Evolutionary conservation across 176 grass and related monocot species (phyloP).

Genomic region (Areca catechu): DNA sequence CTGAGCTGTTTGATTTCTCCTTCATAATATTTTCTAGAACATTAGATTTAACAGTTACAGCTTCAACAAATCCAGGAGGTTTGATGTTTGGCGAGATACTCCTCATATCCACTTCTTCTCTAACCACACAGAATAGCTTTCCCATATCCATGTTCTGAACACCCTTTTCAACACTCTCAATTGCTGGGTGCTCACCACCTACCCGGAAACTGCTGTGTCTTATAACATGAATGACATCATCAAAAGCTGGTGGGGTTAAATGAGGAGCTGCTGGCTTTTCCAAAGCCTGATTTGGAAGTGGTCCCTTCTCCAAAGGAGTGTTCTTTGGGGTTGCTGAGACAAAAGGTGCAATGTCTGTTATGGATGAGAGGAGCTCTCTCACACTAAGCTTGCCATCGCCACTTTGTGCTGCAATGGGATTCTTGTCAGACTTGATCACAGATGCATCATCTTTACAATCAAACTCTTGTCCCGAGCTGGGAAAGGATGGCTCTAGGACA

Average conservation of each 20-base stretch:
- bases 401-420: constrained; percentile 16
- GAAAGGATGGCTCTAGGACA: constrained; percentile 33
- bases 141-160: constrained; percentile 24
- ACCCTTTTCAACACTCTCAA: constrained; percentile 22
- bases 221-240: constrained; percentile 81
- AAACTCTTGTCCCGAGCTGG: constrained; percentile 40
- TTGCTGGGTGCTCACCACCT: constrained; percentile 32
- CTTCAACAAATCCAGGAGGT: constrained; percentile 28
- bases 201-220: constrained; percentile 57
- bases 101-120: constrained; percentile 49
- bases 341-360: constrained; percentile 36
- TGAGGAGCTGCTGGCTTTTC: constrained; percentile 32
- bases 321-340: constrained; percentile 32
- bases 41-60: constrained; percentile 21
- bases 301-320: constrained; percentile 18
- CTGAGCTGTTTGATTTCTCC: constrained; percentile 26
- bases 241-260: constrained; percentile 49
- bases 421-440: constrained; percentile 17
- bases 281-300: constrained; percentile 21
- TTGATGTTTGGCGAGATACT: constrained; percentile 30
- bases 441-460: constrained; percentile 55
- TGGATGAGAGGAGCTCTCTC: constrained; percentile 71
- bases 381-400: constrained; percentile 79
- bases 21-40: constrained; percentile 18
- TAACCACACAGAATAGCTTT: constrained; percentile 28